These are phyloP conservation scores for Pythium utonaiense DNA, from an alignment of 352 stramenopile genomes.

Conservation along the genomic window DNA sequence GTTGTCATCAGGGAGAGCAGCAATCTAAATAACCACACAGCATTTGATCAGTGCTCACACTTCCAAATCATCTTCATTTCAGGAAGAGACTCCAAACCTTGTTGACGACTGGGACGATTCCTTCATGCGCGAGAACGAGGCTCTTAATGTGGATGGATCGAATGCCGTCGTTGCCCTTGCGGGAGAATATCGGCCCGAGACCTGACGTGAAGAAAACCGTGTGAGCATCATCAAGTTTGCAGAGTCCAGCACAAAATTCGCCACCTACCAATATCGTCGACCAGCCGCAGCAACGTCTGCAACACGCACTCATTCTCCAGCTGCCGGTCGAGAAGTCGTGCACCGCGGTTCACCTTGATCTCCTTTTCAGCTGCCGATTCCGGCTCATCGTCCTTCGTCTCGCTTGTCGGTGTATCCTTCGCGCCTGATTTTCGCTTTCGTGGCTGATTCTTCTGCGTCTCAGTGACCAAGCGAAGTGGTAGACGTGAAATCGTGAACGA, in stretches of 20 bases:
- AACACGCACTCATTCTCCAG: slow-evolving; percentile 16
- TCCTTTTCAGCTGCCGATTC: slow-evolving; percentile 17
- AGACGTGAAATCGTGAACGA: slow-evolving; percentile 39
- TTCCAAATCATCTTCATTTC: too few species aligned
- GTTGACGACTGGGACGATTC: slow-evolving; percentile 44
- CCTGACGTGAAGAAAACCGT: slow-evolving; percentile 17
- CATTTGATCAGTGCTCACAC: too few species aligned
- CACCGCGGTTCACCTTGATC: slow-evolving; percentile 11
- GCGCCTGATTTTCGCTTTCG: slow-evolving; percentile 6
- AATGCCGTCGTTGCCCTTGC: slow-evolving; percentile 40
- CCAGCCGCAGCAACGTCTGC: slow-evolving; percentile 10
- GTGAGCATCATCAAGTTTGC: not conserved
- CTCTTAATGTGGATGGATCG: slow-evolving; percentile 44
- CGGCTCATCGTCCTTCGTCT: not conserved
- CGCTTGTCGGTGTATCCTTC: not conserved
- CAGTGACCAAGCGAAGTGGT: slow-evolving; percentile 9
- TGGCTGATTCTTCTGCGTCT: slow-evolving; percentile 16
- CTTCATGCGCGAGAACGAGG: slow-evolving; percentile 46
- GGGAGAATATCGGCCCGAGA: slow-evolving; percentile 47
- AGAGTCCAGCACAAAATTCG: not conserved
- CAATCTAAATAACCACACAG: too few species aligned
- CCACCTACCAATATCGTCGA: slow-evolving; percentile 14
- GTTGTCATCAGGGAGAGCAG: slow-evolving; percentile 28
- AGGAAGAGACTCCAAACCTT: slow-evolving; percentile 41
- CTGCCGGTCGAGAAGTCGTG: slow-evolving; percentile 16